phyloP scores from a whole-genome alignment of 2,329 filamentous ascomycete species.

The Ophiostoma fasciatum region DNA sequence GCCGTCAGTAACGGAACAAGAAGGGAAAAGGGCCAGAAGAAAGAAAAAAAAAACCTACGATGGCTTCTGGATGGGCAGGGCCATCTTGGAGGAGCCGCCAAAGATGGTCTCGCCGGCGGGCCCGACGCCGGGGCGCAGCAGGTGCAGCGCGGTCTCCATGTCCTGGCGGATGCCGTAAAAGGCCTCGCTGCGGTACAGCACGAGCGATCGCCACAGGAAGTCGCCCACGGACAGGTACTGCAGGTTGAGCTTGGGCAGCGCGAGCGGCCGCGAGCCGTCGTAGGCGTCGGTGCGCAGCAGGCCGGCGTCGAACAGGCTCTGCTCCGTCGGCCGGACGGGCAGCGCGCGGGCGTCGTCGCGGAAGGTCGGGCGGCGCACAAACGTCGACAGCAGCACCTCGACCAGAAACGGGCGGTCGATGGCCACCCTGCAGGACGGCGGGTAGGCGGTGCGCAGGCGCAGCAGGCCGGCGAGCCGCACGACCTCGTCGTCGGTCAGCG shows the following conservation, averaged over 20 bases:
- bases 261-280: slow-evolving; percentile 72
- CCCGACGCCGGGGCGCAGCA: slow-evolving; percentile 55
- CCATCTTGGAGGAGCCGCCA: slow-evolving; percentile 81
- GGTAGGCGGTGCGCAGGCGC: slow-evolving; percentile 71
- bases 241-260: slow-evolving; percentile 85
- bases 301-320: slow-evolving; percentile 61
- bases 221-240: slow-evolving; percentile 92
- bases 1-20: not conserved
- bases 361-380: slow-evolving; percentile 68
- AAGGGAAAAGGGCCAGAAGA: too few species aligned
- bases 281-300: slow-evolving; percentile 74
- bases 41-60: slow-evolving; percentile 26
- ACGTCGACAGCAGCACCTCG: slow-evolving; percentile 59
- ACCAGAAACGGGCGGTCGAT: slow-evolving; percentile 49
- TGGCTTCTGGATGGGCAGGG: slow-evolving; percentile 70
- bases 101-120: slow-evolving; percentile 57
- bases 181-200: slow-evolving; percentile 76
- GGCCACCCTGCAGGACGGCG: slow-evolving; percentile 49
- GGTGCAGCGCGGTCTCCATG: slow-evolving; percentile 67
- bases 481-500: slow-evolving; percentile 62
- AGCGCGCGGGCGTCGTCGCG: slow-evolving; percentile 61
- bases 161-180: slow-evolving; percentile 92
- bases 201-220: slow-evolving; percentile 89
- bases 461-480: slow-evolving; percentile 52
- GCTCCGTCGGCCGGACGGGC: slow-evolving; percentile 71